Percentiles rank a stretch among this genome's conserved stretches.
phyloP scores from a whole-genome alignment of 2,329 filamentous ascomycete genomes.

The Fusarium sp. region DNA sequence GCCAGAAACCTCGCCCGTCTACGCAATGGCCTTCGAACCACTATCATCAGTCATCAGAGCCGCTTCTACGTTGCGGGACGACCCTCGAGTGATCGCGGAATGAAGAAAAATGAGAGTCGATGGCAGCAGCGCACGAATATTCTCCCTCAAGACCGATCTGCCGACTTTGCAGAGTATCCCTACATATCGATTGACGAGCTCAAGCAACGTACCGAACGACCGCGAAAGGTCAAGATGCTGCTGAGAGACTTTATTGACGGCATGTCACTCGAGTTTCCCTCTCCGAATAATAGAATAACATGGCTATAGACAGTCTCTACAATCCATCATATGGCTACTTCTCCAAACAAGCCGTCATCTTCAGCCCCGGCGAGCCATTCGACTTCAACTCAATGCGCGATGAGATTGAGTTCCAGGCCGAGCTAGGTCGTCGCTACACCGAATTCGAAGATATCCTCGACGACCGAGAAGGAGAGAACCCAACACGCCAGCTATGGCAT shows the following conservation, averaged over 20 bases:
- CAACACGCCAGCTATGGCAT: slow-evolving; percentile 93
- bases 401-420: slow-evolving; percentile 83
- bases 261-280: slow-evolving; percentile 52
- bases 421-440: slow-evolving; percentile 83
- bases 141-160: slow-evolving; percentile 79
- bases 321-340: slow-evolving; percentile 97
- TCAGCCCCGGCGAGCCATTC: slow-evolving; percentile 91
- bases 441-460: slow-evolving; percentile 93
- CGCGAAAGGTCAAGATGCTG: slow-evolving; percentile 93
- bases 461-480: slow-evolving; percentile 71
- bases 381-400: slow-evolving; percentile 84
- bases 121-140: slow-evolving; percentile 89
- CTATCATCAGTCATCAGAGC: slow-evolving; percentile 32
- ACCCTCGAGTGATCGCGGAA: slow-evolving; percentile 53
- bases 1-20: slow-evolving; percentile 41
- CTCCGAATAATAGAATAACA: slow-evolving; percentile 36
- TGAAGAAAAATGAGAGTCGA: slow-evolving; percentile 70
- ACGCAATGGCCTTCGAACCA: slow-evolving; percentile 40
- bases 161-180: slow-evolving; percentile 85
- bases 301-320: slow-evolving; percentile 81
- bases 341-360: slow-evolving; percentile 95
- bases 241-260: slow-evolving; percentile 98
- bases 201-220: slow-evolving; percentile 77
- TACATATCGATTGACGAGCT: slow-evolving; percentile 86
- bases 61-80: slow-evolving; percentile 47